Evolutionary conservation across 2,329 filamentous ascomycete genomes (phyloP), one percentile per base, ranked within the genome.

Genomic region (Aureobasidium leucospermi): DNA sequence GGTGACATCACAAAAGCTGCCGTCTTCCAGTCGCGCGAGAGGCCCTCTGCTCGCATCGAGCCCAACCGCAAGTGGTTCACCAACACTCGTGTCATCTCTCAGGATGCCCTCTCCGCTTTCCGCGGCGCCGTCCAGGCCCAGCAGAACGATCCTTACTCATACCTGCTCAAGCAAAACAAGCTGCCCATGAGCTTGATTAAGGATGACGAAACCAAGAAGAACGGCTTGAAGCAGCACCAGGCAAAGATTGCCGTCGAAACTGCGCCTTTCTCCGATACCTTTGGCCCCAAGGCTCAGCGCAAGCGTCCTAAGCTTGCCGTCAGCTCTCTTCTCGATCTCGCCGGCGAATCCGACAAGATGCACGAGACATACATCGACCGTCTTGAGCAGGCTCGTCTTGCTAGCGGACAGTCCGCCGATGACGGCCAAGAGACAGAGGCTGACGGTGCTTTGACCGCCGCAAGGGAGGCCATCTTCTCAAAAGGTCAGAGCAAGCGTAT

Each of bases 31-130:
- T 91, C 87, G 62, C 81, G 85, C 69, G 91, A 96, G 38, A 76
- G 86, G 23, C 92, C 93, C 48, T 84, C 82, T 61, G 94, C 93
- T 66, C 84, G 92, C 65, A 89, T 97, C 70, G 93, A 97, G 78
- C 94, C 94, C 52, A 95, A 97, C 76, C 83, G 94, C 69, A 95
- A 95, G 77, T 99, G 94, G 94, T 99, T 99, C 77, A 90, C 87
- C 68, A 96, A 96, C 74, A 96, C 93, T 36, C 81, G 94, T 68
- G 85, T 87, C 46, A 96, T 96, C 69, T 90, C 88, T 1, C 93
- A 96, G 72, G 90, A 96, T 71, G 89, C 90, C 3, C 80, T 97
- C 63, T 84, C 83, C 46, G 85, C 89, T 1, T 99, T 99, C 76
- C 86, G 94, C 63, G 87, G 92, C 62, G 94, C 94, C 29, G 93